Conservation (phyloP, 495 filamentous ascomycete species). For the Lasiosphaeria hispida region DNA sequence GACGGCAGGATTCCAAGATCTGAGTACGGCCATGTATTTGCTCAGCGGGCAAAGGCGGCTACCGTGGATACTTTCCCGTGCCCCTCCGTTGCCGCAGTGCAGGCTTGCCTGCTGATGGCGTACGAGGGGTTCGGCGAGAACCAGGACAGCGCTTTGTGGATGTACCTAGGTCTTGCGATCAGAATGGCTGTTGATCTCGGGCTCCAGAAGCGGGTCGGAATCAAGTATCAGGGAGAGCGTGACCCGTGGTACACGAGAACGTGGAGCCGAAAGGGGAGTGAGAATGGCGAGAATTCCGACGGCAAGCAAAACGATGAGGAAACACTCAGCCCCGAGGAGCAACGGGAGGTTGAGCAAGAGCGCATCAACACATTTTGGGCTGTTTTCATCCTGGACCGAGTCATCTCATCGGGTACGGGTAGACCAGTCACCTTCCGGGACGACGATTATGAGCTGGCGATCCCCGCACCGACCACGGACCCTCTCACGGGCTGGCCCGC, state of each 20-base stretch:
- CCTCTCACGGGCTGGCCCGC: conserved; percentile 64
- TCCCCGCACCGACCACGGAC: conserved; percentile 61
- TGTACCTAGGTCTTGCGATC: conserved; percentile 82
- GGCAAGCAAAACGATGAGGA: conserved; percentile 41
- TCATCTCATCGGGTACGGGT: conserved; percentile 82
- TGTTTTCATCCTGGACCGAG: conserved; percentile 79
- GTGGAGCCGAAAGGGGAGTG: conserved; percentile 33
- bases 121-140: conserved; percentile 85
- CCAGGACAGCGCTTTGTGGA: conserved; percentile 84
- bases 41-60: conserved; percentile 69
- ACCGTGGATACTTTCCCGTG: conserved; percentile 75
- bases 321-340: conserved; percentile 50
- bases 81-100: conserved; percentile 74
- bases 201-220: conserved; percentile 72
- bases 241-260: conserved; percentile 47
- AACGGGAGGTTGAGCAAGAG: conserved; percentile 62
- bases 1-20: conserved; percentile 54
- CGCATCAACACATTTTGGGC: conserved; percentile 83
- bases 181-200: conserved; percentile 84
- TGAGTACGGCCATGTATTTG: conserved; percentile 70
- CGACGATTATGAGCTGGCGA: conserved; percentile 73
- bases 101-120: conserved; percentile 75
- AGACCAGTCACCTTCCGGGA: conserved; percentile 76
- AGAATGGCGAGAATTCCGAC: conserved; percentile 29
- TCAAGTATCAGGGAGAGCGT: conserved; percentile 63